Conservation (phyloP, 805 yeast species). For the Wickerhamiella occidentalis region DNA sequence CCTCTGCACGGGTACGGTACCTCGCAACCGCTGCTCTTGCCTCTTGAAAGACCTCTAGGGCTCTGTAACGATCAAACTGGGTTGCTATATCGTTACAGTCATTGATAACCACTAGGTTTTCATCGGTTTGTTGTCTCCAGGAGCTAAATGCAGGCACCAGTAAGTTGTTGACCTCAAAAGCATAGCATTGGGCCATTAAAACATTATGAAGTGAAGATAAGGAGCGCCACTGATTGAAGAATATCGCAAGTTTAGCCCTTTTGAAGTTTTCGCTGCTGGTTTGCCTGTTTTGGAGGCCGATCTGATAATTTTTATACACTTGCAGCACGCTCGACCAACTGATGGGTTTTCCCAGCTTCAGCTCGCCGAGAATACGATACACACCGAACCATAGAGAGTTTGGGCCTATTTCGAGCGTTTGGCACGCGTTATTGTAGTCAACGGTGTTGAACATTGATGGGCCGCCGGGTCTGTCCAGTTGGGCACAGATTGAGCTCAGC, state of each 20-base stretch:
- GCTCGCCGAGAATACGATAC: background rate
- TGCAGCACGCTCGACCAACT: background rate
- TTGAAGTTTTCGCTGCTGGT: background rate
- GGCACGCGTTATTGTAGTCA: background rate
- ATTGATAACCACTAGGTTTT: background rate
- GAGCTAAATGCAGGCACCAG: background rate
- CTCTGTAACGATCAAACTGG: background rate
- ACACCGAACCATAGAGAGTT: background rate
- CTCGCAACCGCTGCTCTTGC: background rate
- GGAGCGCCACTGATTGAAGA: background rate
- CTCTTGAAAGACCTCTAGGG: background rate
- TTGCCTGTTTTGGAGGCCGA: background rate
- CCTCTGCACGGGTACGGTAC: background rate
- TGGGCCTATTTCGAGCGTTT: background rate
- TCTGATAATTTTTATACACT: background rate
- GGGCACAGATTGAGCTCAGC: background rate
- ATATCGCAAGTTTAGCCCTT: background rate
- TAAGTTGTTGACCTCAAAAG: background rate
- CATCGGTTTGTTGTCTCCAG: background rate
- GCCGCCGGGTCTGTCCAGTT: background rate
- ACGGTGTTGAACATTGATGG: background rate
- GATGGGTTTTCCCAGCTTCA: background rate
- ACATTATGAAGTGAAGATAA: background rate
- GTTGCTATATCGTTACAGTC: background rate
- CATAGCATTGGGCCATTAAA: background rate